Evolutionary conservation across 116 monocot genomes (phyloP).

Genomic region (Phalaenopsis hybrid): DNA sequence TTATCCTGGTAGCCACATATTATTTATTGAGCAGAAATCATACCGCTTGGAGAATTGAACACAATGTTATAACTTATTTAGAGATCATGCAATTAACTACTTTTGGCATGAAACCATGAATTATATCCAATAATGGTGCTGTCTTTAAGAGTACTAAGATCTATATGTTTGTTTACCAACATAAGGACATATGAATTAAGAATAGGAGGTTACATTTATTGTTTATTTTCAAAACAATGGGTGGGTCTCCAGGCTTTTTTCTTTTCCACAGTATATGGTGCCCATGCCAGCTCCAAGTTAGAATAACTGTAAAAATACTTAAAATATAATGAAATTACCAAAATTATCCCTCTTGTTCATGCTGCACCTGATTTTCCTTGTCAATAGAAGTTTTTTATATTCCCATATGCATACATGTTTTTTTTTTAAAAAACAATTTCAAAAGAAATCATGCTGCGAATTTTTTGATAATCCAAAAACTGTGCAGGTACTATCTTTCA

Average conservation of each 20-base stretch:
- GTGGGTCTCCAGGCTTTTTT: not conserved
- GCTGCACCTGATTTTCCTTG: not conserved
- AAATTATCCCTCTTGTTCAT: not conserved
- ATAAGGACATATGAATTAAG: not conserved
- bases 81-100: no score
- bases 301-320: not conserved
- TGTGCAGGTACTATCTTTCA: constrained; percentile 86
- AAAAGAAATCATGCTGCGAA: not conserved
- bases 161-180: no score
- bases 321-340: not conserved
- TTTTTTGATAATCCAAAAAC: constrained; percentile 15
- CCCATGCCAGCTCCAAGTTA: not conserved
- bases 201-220: not conserved
- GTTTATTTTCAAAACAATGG: not conserved
- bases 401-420: not conserved
- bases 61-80: no score
- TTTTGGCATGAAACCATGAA: no score
- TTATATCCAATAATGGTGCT: no score
- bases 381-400: not conserved
- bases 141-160: no score
- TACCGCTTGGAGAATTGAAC: no score
- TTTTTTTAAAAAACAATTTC: not conserved
- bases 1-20: no score
- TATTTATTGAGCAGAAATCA: no score
- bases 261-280: not conserved